Evolutionary conservation across 805 yeast species (phyloP), one percentile per base, ranked within the genome.

Genomic region (Candida ascalaphidarum): DNA sequence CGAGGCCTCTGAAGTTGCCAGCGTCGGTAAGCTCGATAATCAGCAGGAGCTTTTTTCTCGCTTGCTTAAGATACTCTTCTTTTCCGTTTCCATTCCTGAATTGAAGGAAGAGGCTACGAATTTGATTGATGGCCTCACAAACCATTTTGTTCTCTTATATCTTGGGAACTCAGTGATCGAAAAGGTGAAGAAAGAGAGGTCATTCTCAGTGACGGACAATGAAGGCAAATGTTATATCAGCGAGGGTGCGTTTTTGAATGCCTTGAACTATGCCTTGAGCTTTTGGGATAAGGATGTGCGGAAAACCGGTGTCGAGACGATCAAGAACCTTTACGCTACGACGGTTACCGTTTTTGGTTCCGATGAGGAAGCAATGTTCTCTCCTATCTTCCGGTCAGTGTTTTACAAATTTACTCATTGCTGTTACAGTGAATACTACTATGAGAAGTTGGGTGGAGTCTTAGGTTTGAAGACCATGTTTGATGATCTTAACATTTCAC

Each of bases 351-450:
- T 92, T 1, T 83, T 85, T 54, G 94, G 89, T 0, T 51, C 63
- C 0, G 64, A 65, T 2, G 81, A 76, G 12, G 70, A 74, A 25
- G 79, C 84, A 1, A 64, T 80, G 34, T 69, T 74, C 29, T 81
- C 83, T 31, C 84, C 95, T 2, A 66, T 86, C 21, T 70, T 86
- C 39, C 71, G 92, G 33, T 68, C 79, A 5, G 61, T 89, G 62
- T 77, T 83, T 40, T 78, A 84, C 28, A 79, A 78, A 29, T 81
- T 94, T 44, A 77, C 92, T 24, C 99, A 94, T 46, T 72, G 84
- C 25, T 88, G 97, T 55, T 92, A 82, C 48, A 94, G 83, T 36
- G 95, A 84, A 51, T 79, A 76, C 20, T 89, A 82, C 55, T 83
- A 81, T 49, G 69, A 77, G 19, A 92, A 92, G 41, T 65, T 83